phyloP scores from a whole-genome alignment of 352 stramenopile genomes.

The Pythium volutum region DNA sequence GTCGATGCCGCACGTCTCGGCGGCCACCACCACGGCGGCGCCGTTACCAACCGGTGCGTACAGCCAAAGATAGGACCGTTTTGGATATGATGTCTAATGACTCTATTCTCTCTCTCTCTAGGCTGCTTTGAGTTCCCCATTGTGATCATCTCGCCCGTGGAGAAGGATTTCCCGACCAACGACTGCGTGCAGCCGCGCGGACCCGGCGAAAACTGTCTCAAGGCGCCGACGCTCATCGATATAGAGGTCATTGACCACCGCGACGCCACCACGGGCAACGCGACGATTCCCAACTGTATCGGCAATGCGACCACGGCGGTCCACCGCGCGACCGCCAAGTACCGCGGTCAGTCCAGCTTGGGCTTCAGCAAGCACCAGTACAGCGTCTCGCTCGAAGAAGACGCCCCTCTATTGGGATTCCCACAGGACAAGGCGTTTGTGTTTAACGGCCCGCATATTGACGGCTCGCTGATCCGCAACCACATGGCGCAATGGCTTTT shows the following conservation, averaged over 20 bases:
- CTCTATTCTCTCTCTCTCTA: constrained; percentile 14
- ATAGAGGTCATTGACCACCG: constrained; percentile 63
- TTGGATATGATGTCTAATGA: background rate
- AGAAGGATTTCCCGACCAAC: constrained; percentile 45
- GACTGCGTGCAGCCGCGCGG: constrained; percentile 61
- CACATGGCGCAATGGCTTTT: constrained; percentile 80
- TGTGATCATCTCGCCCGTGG: constrained; percentile 53
- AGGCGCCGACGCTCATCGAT: constrained; percentile 38
- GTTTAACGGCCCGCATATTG: constrained; percentile 71
- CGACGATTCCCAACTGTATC: constrained; percentile 45
- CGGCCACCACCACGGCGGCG: constrained; percentile 1
- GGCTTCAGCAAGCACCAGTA: constrained; percentile 79
- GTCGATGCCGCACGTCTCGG: background rate
- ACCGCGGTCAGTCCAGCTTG: constrained; percentile 74
- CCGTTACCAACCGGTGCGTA: constrained; percentile 6
- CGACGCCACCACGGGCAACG: constrained; percentile 24
- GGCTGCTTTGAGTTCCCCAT: constrained; percentile 68
- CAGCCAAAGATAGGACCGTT: background rate
- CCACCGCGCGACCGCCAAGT: constrained; percentile 51
- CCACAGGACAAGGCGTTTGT: constrained; percentile 59
- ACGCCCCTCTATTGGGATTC: constrained; percentile 47
- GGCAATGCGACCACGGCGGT: constrained; percentile 32
- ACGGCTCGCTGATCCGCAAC: constrained; percentile 73
- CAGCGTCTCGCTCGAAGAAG: constrained; percentile 53
- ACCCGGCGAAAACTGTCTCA: constrained; percentile 68